Evolutionary conservation across 1,284 basidiomycete genomes (phyloP).

Genomic region (Stygiomarasmius scandens): DNA sequence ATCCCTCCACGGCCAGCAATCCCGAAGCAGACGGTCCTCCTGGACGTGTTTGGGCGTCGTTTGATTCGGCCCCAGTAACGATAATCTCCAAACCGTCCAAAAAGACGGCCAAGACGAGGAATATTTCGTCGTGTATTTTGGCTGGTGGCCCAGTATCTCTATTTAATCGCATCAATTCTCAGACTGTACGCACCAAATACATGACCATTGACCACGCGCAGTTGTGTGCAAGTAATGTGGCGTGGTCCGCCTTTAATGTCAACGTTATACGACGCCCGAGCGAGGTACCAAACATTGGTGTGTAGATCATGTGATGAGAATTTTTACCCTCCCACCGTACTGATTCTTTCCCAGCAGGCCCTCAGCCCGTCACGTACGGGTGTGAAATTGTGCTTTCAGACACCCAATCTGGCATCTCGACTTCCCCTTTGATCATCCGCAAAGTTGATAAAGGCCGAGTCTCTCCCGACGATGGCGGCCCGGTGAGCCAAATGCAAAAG

Average conservation of each 20-base stretch:
- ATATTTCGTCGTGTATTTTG: slow-evolving; percentile 89
- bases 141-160: slow-evolving; percentile 90
- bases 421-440: slow-evolving; percentile 86
- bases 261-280: slow-evolving; percentile 74
- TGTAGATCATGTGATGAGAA: slow-evolving; percentile 53
- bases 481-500: slow-evolving; percentile 96
- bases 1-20: slow-evolving; percentile 45
- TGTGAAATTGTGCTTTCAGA: slow-evolving; percentile 88
- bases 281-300: slow-evolving; percentile 61
- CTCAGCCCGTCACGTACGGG: slow-evolving; percentile 88
- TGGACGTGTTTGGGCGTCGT: slow-evolving; percentile 85
- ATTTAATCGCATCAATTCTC: slow-evolving; percentile 96
- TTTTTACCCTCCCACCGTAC: slow-evolving; percentile 43
- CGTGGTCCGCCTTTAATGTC: slow-evolving; percentile 94
- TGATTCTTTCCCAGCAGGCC: slow-evolving; percentile 49
- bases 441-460: slow-evolving; percentile 92
- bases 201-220: slow-evolving; percentile 88
- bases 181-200: slow-evolving; percentile 96
- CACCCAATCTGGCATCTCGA: slow-evolving; percentile 80
- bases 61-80: slow-evolving; percentile 88
- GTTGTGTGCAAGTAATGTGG: slow-evolving; percentile 83
- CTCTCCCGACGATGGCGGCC: slow-evolving; percentile 81
- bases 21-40: slow-evolving; percentile 55
- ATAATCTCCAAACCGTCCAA: slow-evolving; percentile 98
- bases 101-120: slow-evolving; percentile 95